Conservation (phyloP, 2,329 filamentous ascomycete species). For the Ophiostoma ulmi region DNA sequence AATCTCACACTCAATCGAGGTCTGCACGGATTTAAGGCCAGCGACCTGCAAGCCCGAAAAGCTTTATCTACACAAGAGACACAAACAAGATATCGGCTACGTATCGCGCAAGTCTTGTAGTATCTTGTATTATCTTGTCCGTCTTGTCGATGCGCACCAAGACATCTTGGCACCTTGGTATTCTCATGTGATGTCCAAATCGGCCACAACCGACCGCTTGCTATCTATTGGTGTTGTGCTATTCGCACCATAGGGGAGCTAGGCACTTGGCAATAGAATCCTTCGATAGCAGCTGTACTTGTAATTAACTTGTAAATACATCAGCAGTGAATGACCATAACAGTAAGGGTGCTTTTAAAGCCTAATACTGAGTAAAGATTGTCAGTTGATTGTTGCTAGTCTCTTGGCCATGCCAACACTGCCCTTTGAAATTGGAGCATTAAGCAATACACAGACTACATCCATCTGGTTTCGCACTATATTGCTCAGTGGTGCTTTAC, state of each 20-base stretch:
- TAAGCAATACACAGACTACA: not conserved
- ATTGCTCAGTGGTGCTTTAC: not conserved
- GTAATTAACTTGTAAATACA: not conserved
- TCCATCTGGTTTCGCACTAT: not conserved
- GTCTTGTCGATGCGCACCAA: constrained; percentile 6
- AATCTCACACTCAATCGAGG: not conserved
- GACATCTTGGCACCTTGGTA: constrained; percentile 7
- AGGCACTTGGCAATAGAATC: not conserved
- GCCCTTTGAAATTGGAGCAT: too few species aligned
- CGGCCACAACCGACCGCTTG: not conserved
- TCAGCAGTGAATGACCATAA: not conserved
- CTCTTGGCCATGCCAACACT: too few species aligned
- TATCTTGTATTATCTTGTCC: not conserved
- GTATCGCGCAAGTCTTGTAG: not conserved
- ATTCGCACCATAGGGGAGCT: not conserved
- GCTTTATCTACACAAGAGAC: not conserved
- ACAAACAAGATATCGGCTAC: constrained; percentile 1
- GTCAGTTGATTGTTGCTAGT: not conserved
- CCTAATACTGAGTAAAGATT: not conserved
- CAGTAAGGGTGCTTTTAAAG: not conserved
- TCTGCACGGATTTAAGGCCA: not conserved
- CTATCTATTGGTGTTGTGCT: not conserved
- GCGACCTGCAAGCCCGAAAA: not conserved
- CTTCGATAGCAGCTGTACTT: not conserved
- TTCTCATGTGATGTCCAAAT: constrained; percentile 1